Base-by-base conservation (phyloP, 2,329 filamentous ascomycete genomes). In the Penicillium decumbens region DNA sequence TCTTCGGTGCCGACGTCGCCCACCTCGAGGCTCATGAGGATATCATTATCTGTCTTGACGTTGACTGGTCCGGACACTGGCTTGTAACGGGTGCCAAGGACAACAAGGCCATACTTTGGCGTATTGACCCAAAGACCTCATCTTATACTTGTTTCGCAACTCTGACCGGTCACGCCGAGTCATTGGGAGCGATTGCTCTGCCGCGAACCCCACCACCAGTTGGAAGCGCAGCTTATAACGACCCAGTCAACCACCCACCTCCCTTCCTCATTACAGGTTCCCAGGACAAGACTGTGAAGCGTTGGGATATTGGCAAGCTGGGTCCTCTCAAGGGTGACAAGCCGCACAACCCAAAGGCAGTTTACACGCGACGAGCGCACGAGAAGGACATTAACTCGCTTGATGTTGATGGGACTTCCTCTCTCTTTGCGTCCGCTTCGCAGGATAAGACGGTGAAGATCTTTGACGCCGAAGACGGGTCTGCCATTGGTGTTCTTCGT, bases 381-480 rank as follows among this genome's bases (percentile, higher is more conserved):
- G 93, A 98, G 65, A 98, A 98, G 68, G 93, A 98, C 59, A 98
- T 98, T 72, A 98, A 98, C 62, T 90, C 93, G 2, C 81, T 98
- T 43, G 89, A 95, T 56, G 79, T 93, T 9, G 88, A 90, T 56
- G 80, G 83, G 20, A 78, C 80, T 1, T 82, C 82, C 4, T 81
- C 84, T n/a, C 73, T 96, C 1, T 97, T 98, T 65, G 95, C 92
- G 3, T 96, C 93, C 1, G 92, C 93, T 27, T 97, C 92, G 4
- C 93, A 98, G 72, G 93, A 98, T 68, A 88, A 90, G 58, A 95
- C 89, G 0, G 90, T 97, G 58, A 98, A 97, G 74, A 93, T 98
- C 51, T 98, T 92, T 87, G 93, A 91, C 6, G 79, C 86, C 6
- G 85, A 91, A 58, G 88, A 93, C 66, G 91, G 95, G 18, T 90